Percentiles rank a stretch among this genome's conserved stretches.
Evolutionary conservation across 495 filamentous ascomycete species (phyloP).

Genomic region (Aspergillus homomorphus): DNA sequence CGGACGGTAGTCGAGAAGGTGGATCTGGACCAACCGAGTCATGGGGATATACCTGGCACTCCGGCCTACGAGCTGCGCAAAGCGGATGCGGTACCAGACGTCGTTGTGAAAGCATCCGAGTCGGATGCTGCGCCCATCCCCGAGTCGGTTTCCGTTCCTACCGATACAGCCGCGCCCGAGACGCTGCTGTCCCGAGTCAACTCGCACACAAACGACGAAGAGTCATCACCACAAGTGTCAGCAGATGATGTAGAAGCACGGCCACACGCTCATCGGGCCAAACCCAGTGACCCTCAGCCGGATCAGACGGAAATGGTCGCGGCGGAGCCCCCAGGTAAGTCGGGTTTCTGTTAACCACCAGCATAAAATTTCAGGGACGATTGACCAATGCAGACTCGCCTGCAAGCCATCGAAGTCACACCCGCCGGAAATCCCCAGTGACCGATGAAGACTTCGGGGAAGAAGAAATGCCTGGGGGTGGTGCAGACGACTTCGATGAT

Average conservation of each 20-base stretch:
- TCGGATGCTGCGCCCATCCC: constrained; percentile 21
- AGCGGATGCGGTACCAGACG: constrained; percentile 82
- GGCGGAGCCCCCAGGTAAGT: constrained; percentile 48
- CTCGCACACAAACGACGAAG: constrained; percentile 36
- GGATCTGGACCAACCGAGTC: constrained; percentile 59
- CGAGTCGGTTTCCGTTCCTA: constrained; percentile 15
- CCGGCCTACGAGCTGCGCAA: constrained; percentile 69
- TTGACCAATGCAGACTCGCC: constrained; percentile 58
- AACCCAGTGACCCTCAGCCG: constrained; percentile 48
- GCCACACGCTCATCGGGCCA: constrained; percentile 41
- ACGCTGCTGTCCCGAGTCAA: constrained; percentile 46
- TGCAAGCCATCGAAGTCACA: constrained; percentile 19
- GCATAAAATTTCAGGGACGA: constrained; percentile 43
- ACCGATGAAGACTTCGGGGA: constrained; percentile 39
- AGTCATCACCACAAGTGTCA: constrained; percentile 11
- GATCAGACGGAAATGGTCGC: constrained; percentile 44
- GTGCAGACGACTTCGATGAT: constrained; percentile 88
- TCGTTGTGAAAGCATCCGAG: constrained; percentile 43
- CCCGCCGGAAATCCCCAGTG: constrained; percentile 18
- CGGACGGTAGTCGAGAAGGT: constrained; percentile 80
- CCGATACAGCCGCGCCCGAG: constrained; percentile 38
- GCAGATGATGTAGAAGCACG: constrained; percentile 14
- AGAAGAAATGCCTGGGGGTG: constrained; percentile 16
- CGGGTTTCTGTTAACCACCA: constrained; percentile 23
- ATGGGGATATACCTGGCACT: constrained; percentile 88